phyloP scores from a whole-genome alignment of 2,329 filamentous ascomycete genomes.

The Fusarium scirpi region DNA sequence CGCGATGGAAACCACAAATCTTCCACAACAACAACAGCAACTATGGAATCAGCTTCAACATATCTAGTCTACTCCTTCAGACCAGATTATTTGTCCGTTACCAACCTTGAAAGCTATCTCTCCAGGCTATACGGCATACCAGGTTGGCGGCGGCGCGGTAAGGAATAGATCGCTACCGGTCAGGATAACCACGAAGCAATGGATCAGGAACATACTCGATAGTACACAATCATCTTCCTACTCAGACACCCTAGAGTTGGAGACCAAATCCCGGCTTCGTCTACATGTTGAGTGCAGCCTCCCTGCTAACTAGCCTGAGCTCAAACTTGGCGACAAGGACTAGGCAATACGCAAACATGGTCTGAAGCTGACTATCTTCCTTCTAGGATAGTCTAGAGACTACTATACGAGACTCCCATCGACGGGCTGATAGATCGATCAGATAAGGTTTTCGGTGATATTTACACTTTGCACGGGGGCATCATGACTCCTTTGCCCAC shows the following conservation, averaged over 20 bases:
- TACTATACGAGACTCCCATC: not conserved
- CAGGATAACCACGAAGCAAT: not conserved
- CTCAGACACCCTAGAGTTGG: not conserved
- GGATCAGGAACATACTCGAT: not conserved
- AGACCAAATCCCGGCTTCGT: not conserved
- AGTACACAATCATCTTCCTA: not conserved
- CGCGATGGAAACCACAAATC: not conserved
- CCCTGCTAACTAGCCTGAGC: not conserved
- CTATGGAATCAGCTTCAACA: not conserved
- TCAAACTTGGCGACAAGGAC: not conserved
- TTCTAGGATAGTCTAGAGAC: not conserved
- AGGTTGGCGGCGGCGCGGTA: not conserved
- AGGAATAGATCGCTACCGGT: not conserved
- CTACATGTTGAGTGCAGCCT: not conserved
- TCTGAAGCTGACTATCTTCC: not conserved
- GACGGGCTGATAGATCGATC: not conserved
- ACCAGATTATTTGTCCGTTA: not conserved
- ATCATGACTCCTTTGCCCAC: no score
- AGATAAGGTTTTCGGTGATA: no score
- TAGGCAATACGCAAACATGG: not conserved
- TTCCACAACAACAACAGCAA: not conserved
- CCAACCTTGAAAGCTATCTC: not conserved
- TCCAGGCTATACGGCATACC: not conserved
- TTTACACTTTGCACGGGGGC: no score
- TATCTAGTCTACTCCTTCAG: not conserved